Base-by-base conservation (phyloP, 805 yeast genomes). In the Danielia oregonensis region DNA sequence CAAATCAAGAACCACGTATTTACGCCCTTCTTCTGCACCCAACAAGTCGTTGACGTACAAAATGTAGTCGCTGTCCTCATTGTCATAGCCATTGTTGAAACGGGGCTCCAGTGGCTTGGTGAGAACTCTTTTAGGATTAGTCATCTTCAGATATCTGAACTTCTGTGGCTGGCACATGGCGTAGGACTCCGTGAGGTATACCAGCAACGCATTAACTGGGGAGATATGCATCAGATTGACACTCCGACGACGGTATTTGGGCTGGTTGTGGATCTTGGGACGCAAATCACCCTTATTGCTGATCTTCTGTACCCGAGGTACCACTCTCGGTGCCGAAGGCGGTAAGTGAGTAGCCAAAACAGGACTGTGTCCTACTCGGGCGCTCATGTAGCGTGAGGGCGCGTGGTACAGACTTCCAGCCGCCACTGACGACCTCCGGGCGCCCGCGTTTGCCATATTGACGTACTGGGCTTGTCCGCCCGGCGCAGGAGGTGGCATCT, bases 1-100 rank as follows among this genome's bases (percentile, higher is more conserved):
- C 11, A 93, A 71, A 58, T 91, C 97, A 38, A 93, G 65, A 4
- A 93, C 96, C 51, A 93, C 70, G 55, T 89, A 91, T 54, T 86
- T 84, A 35, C 89, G 70, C 39, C 86, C 89, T 45, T 86, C 93
- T 48, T 83, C 86, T 3, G 78, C 71, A 4, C 98, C 97, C 26
- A 93, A 64, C 16, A 93, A 79, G 56, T 94, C 98, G 57, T 94
- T 93, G 15, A 93, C 98, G 47, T 88, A 91, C 13, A 94, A 64
- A 36, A 93, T 91, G 54, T 89, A 91, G 61, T 93, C 96, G 55
- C 84, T 78, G 37, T 87, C 88, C 43, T 78, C 82, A 56, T 93
- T 93, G 61, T 93, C 98, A 53, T 52, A 75, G 6, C 97, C 97
- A 51, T 84, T 79, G 55, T 88, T 87, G 39, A 66, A 72, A 39